These are phyloP conservation scores for Thelephora aurantiotincta DNA, from an alignment of 768 basidiomycete genomes.

Conservation along the genomic window DNA sequence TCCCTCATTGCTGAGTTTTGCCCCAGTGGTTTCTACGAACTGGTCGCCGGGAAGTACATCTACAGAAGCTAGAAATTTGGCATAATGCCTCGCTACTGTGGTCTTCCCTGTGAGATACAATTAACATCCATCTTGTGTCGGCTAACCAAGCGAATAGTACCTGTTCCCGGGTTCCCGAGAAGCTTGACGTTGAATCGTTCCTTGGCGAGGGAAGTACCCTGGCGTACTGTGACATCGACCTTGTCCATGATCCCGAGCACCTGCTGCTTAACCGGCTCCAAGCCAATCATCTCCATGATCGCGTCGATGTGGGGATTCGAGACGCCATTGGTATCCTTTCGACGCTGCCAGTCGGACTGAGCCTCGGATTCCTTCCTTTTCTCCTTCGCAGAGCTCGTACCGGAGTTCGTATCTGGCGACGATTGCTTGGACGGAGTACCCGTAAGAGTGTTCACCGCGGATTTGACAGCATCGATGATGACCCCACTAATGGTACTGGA, in stretches of 20 bases:
- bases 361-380: constrained; percentile 4
- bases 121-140: not conserved
- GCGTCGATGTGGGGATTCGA: constrained; percentile 41
- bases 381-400: constrained; percentile 22
- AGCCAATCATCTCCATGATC: constrained; percentile 57
- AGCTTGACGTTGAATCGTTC: constrained; percentile 50
- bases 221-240: constrained; percentile 40
- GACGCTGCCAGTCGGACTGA: constrained; percentile 36
- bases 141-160: constrained; percentile 18
- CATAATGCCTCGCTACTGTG: constrained; percentile 51
- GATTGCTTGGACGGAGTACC: not conserved
- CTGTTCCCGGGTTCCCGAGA: constrained; percentile 65
- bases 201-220: constrained; percentile 33
- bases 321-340: constrained; percentile 40
- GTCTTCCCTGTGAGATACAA: constrained; percentile 38
- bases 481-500: not conserved
- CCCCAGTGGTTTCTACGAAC: constrained; percentile 53
- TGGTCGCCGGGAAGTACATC: constrained; percentile 34
- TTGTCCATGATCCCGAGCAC: constrained; percentile 45
- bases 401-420: not conserved
- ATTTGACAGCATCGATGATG: not conserved
- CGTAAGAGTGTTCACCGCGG: not conserved
- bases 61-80: constrained; percentile 43
- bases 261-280: constrained; percentile 49
- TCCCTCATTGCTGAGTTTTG: constrained; percentile 42